A percentile compares a stretch with the other conserved stretches of the same genome.
Conservation (phyloP, 306 rosid species). For the Pueraria montana region DNA sequence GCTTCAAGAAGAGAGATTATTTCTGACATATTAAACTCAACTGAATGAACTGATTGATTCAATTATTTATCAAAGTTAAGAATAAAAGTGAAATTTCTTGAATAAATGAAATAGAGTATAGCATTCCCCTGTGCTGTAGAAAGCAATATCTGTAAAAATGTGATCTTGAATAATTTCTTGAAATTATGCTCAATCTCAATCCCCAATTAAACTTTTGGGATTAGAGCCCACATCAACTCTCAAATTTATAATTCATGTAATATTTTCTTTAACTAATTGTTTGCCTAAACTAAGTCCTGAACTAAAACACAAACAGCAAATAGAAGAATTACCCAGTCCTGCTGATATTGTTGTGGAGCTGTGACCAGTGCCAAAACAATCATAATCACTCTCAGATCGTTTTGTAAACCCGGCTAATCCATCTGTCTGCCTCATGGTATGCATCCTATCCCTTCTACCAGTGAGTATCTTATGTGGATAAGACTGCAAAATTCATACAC, state of each 20-base stretch:
- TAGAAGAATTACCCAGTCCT: conserved; percentile 74
- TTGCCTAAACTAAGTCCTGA: not conserved
- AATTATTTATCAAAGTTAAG: not conserved
- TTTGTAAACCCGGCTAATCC: conserved; percentile 89
- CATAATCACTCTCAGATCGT: conserved; percentile 89
- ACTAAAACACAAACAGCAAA: conserved; percentile 11
- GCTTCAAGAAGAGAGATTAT: not conserved
- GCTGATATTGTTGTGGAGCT: conserved; percentile 98
- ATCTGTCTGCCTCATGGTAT: conserved; percentile 83
- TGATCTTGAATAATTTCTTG: not conserved
- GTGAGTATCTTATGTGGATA: conserved; percentile 96
- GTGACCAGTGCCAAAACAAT: conserved; percentile 96
- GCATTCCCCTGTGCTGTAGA: not conserved
- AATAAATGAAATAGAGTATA: not conserved
- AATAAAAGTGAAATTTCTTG: not conserved
- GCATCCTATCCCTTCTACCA: conserved; percentile 90
- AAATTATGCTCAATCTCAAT: not conserved
- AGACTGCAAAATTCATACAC: conserved; percentile 61
- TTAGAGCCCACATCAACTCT: not conserved
- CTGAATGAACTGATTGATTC: not conserved
- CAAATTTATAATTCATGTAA: not conserved
- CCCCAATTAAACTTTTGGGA: not conserved
- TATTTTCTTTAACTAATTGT: not conserved
- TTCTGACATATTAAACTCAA: not conserved
- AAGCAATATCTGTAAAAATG: not conserved